Percentiles rank a stretch among this genome's conserved stretches.
These are phyloP conservation scores for Gaeumannomyces tritici DNA, from an alignment of 2,329 filamentous ascomycete genomes.

Conservation along the genomic window DNA sequence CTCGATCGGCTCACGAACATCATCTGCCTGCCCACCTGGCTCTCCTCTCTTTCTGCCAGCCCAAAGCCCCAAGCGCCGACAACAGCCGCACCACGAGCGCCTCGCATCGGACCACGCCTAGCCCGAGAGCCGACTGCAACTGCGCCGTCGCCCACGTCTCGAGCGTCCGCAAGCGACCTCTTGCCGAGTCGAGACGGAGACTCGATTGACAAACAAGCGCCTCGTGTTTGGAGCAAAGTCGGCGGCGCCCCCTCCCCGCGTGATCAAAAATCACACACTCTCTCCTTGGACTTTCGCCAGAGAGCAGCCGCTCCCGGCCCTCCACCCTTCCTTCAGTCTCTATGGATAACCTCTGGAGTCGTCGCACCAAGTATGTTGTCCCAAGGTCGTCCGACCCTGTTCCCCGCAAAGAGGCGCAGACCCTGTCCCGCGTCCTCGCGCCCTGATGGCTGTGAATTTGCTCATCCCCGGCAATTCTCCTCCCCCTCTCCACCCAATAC, in stretches of 20 bases:
- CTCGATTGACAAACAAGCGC: not conserved
- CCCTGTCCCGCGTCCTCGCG: not conserved
- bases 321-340: constrained; percentile 17
- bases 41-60: not conserved
- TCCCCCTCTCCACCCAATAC: not conserved
- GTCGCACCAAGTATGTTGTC: constrained; percentile 66
- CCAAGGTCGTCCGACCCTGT: not conserved
- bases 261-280: not conserved
- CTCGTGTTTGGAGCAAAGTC: constrained; percentile 2
- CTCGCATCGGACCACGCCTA: not conserved
- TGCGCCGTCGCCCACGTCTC: not conserved
- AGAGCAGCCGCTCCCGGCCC: not conserved
- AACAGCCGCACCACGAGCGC: not conserved
- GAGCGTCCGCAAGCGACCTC: constrained; percentile 1
- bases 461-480: not conserved
- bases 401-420: not conserved
- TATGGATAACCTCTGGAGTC: constrained; percentile 66
- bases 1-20: not conserved
- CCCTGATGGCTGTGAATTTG: not conserved
- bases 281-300: not conserved
- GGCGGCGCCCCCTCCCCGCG: not conserved
- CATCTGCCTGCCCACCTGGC: not conserved
- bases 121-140: not conserved
- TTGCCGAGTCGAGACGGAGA: not conserved
- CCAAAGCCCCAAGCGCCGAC: not conserved